Evolutionary conservation across 2,329 filamentous ascomycete genomes (phyloP), one percentile per base, ranked within the genome.

Genomic region (Chaetomiaceae sp.): DNA sequence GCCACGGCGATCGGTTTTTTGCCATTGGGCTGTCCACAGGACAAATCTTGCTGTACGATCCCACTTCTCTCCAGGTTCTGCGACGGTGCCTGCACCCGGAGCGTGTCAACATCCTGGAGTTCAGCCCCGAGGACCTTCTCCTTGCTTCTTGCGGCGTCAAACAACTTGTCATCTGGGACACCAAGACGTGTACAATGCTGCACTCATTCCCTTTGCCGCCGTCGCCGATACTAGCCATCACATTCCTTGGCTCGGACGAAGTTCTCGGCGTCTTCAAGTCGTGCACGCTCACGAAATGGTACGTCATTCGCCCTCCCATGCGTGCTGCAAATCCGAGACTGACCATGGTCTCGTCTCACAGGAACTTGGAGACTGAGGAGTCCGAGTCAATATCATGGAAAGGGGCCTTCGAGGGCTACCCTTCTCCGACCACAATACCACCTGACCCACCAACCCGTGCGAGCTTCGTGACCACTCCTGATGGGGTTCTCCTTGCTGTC

Each of bases 1-100:
- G 57, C 27, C 61, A 64, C 48, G 65, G 66, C 5, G 56, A 65
- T 14, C 45, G 53, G 17, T 59, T 56, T 15, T 66, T 68, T 45
- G 68, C 67, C 14, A 59, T 69, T 11, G 68, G 65, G 3, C 40
- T 68, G 7, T 64, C 61, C 3, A 62, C 58, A 9, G 69, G 68
- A 0, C 59, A 61, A 25, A 63, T 71, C 15, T 58, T 57, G 5
- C 38, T 69, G 2, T 71, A 69, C 51, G 59, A 63, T 51, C 40
- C 57, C 9, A 45, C 45, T 20, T 64, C 64, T 6, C 34, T 62
- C 7, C 64, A 68, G 45, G 34, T 51, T 29, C 1, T 62, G 3
- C 53, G 40, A 7, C 17, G 48, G 1, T 25, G 68, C 6, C 51
- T 48, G 22, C 67, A 69, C 53, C 60, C 60, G 6, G 65, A 65